phyloP scores from a whole-genome alignment of 192 early-diverging fungal genomes.

The Radiomyces spectabilis region DNA sequence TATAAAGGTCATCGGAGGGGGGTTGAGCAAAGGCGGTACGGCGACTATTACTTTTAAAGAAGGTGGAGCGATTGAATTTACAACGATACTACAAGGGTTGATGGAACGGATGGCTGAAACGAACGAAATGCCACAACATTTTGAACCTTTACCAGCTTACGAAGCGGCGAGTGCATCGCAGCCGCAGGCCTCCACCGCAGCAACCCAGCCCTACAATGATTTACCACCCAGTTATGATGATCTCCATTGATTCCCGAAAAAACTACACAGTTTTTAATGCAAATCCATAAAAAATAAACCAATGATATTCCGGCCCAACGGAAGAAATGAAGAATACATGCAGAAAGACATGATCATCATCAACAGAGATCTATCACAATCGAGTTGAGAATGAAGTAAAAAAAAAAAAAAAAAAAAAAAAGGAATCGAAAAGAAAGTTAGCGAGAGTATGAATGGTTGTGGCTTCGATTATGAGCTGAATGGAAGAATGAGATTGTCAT shows the following conservation, averaged over 20 bases:
- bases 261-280: too few species aligned
- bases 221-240: slow-evolving; percentile 20
- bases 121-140: slow-evolving; percentile 11
- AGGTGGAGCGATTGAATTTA: slow-evolving; percentile 48
- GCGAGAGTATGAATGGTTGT: too few species aligned
- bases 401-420: too few species aligned
- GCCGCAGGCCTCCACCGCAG: background rate
- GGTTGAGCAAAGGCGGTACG: slow-evolving; percentile 22
- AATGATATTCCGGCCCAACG: too few species aligned
- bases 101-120: slow-evolving; percentile 10
- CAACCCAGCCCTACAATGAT: background rate
- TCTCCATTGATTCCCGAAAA: background rate
- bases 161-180: background rate
- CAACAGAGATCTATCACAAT: too few species aligned
- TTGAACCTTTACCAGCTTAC: slow-evolving; percentile 20
- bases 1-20: slow-evolving; percentile 32
- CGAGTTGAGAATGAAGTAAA: too few species aligned
- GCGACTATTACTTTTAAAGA: slow-evolving; percentile 41
- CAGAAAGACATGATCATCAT: too few species aligned
- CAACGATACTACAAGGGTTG: slow-evolving; percentile 4
- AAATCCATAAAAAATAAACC: too few species aligned
- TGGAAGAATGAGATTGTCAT: too few species aligned
- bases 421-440: too few species aligned
- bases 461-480: too few species aligned
- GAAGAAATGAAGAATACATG: too few species aligned